phyloP scores from a whole-genome alignment of 306 rosid species.

The Casuarina cunninghamiana region DNA sequence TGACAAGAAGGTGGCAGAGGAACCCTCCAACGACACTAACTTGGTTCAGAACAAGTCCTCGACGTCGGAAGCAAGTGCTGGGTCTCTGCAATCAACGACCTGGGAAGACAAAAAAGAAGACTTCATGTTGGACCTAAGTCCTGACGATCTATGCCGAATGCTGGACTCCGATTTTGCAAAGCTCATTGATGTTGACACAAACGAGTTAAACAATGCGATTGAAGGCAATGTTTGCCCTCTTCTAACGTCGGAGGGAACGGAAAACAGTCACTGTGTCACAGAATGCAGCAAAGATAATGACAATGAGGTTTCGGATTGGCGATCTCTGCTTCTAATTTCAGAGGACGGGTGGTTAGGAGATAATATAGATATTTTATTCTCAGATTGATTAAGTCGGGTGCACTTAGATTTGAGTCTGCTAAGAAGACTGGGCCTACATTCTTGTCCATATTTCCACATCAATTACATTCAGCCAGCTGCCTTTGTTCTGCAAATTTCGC shows the following conservation, averaged over 20 bases:
- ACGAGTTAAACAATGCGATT: not conserved
- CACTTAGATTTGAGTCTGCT: too few species aligned
- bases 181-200: not conserved
- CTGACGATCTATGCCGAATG: not conserved
- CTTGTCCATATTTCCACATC: too few species aligned
- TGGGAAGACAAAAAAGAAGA: not conserved
- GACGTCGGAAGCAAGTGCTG: not conserved
- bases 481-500: too few species aligned
- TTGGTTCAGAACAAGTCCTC: not conserved
- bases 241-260: not conserved
- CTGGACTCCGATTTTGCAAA: constrained; percentile 1
- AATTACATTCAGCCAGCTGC: too few species aligned
- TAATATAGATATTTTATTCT: not conserved
- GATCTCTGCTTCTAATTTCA: not conserved
- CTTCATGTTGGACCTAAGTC: not conserved
- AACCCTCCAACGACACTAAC: not conserved
- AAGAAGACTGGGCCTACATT: too few species aligned
- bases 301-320: not conserved
- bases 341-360: not conserved
- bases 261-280: not conserved
- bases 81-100: not conserved
- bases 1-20: not conserved
- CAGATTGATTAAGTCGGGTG: too few species aligned
- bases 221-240: not conserved
- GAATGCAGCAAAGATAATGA: not conserved